Evolutionary conservation across 1,284 basidiomycete species (phyloP).

Genomic region (Pseudozyma sp.): DNA sequence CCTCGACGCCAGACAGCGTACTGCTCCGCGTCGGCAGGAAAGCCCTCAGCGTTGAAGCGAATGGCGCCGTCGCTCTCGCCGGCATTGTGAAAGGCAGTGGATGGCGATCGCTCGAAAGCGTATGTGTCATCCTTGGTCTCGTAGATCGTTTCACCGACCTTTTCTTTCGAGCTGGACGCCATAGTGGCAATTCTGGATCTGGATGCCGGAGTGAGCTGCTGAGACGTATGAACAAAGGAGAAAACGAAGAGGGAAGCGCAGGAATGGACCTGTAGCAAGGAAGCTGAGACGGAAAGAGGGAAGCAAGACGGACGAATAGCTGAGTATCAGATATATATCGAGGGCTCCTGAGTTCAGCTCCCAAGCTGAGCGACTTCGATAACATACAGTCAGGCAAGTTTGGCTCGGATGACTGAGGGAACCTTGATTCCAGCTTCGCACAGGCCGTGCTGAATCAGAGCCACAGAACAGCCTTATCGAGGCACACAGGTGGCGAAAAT

Average conservation of each 20-base stretch:
- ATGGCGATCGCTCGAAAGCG: slow-evolving; percentile 5
- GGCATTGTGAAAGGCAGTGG: not conserved
- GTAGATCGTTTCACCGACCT: slow-evolving; percentile 11
- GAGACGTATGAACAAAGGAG: not conserved
- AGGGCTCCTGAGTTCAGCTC: too few species aligned
- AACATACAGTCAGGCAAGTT: too few species aligned
- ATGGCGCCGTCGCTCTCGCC: slow-evolving; percentile 3
- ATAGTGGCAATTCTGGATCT: not conserved
- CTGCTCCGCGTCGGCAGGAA: slow-evolving; percentile 24
- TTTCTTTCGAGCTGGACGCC: slow-evolving; percentile 22
- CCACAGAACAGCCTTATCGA: not conserved
- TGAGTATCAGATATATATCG: too few species aligned
- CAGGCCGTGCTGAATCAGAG: too few species aligned
- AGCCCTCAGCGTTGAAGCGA: slow-evolving; percentile 11
- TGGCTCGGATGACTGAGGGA: too few species aligned
- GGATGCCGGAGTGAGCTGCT: not conserved
- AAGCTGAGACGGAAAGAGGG: too few species aligned
- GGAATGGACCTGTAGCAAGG: too few species aligned
- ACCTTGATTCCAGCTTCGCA: too few species aligned
- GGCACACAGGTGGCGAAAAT: not conserved
- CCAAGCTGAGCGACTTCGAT: too few species aligned
- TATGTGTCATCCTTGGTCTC: slow-evolving; percentile 11
- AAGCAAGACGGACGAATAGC: too few species aligned
- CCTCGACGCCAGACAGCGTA: slow-evolving; percentile 23
- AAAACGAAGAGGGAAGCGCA: not conserved